These are phyloP conservation scores for Pyrenula massariospora DNA, from an alignment of 495 filamentous ascomycete genomes.

Conservation along the genomic window DNA sequence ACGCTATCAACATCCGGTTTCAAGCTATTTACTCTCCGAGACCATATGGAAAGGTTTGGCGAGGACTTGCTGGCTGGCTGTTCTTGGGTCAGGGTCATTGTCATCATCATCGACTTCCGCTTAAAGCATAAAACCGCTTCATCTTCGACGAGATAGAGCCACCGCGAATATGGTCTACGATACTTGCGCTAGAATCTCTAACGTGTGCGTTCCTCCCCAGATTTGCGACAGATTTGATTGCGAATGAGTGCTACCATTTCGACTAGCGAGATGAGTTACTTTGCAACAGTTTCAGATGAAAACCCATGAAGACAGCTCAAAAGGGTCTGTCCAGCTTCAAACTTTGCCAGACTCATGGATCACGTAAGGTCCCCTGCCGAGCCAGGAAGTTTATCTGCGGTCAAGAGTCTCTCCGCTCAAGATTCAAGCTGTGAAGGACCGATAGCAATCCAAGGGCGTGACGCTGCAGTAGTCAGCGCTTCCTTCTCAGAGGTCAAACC, in stretches of 20 bases:
- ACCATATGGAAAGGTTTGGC: not conserved
- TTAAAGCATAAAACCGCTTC: too few species aligned
- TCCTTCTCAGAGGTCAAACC: not conserved
- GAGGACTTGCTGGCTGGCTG: not conserved
- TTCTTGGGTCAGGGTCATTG: not conserved
- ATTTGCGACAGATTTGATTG: not conserved
- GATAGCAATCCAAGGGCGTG: not conserved
- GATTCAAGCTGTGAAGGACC: not conserved
- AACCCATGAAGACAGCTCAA: not conserved
- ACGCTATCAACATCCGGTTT: not conserved
- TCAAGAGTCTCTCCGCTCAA: not conserved
- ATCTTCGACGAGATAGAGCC: too few species aligned
- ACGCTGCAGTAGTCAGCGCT: not conserved
- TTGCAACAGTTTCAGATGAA: not conserved
- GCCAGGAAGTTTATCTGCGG: not conserved
- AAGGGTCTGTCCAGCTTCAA: not conserved
- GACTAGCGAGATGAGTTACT: not conserved
- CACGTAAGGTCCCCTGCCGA: not conserved
- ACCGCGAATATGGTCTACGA: too few species aligned
- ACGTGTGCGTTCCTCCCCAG: too few species aligned
- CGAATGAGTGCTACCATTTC: not conserved
- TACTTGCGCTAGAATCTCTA: too few species aligned
- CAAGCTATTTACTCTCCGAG: not conserved
- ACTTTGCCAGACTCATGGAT: not conserved
- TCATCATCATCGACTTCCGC: not conserved